Conservation (phyloP, 371 early-diverging fungal genomes). For the Entomophthora muscae region DNA sequence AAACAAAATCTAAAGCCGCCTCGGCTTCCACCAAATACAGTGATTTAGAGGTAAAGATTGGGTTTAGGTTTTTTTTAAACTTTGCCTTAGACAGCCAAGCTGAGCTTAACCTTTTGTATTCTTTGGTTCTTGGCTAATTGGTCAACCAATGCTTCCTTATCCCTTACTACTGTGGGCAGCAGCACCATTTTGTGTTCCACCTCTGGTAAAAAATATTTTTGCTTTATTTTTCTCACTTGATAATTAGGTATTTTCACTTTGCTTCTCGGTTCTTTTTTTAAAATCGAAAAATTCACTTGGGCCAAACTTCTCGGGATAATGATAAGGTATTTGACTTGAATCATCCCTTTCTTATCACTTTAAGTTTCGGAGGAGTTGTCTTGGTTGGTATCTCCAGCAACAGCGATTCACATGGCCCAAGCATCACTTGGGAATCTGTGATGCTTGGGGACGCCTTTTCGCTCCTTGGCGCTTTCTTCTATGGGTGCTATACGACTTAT, state of each 20-base stretch:
- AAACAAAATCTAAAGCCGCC: too few relatives aligned
- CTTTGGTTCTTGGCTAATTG: conserved; percentile 68
- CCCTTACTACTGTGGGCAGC: conserved; percentile 63
- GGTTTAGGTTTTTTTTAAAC: neutral
- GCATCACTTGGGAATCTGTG: conserved; percentile 11
- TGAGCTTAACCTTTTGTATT: conserved; percentile 54
- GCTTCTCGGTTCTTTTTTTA: conserved; percentile 38
- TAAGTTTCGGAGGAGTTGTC: conserved; percentile 3
- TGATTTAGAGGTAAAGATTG: conserved; percentile 1
- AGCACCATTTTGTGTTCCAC: conserved; percentile 60
- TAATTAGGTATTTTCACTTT: conserved; percentile 45
- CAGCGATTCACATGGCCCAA: conserved; percentile 10
- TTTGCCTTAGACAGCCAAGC: conserved; percentile 30
- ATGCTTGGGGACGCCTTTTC: conserved; percentile 52
- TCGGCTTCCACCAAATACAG: neutral
- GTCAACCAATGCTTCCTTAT: conserved; percentile 53
- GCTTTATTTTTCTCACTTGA: neutral
- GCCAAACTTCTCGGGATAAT: conserved; percentile 35
- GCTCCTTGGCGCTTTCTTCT: conserved; percentile 49
- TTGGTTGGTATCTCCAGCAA: conserved; percentile 1
- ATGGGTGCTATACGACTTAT: conserved; percentile 59
- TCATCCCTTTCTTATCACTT: neutral
- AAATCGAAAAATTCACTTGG: conserved; percentile 37
- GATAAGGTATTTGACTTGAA: conserved; percentile 20
- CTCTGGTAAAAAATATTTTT: conserved; percentile 23